Percentiles rank a stretch among this genome's conserved stretches.
These are phyloP conservation scores for Aspergillus brasiliensis DNA, from an alignment of 2,329 filamentous ascomycete genomes.

Conservation along the genomic window DNA sequence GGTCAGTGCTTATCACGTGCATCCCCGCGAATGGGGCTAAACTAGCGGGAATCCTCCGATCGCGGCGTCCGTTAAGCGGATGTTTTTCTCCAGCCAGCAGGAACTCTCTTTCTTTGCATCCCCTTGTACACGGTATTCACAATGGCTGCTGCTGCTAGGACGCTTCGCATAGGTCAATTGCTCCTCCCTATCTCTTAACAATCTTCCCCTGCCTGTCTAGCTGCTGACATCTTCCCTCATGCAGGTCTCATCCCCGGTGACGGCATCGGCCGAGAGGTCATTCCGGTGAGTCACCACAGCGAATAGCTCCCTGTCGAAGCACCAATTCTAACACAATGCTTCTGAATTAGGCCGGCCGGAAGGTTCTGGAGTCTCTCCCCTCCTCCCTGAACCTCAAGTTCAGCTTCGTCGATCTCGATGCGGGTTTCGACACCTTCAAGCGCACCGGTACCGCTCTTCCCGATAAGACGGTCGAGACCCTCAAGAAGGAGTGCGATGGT, in stretches of 20 bases:
- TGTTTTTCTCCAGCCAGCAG: conserved; percentile 12
- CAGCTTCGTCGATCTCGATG: conserved; percentile 88
- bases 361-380: conserved; percentile 88
- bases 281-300: conserved; percentile 61
- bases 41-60: conserved; percentile 30
- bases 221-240: conserved; percentile 20
- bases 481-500: conserved; percentile 90
- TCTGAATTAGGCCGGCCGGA: conserved; percentile 66
- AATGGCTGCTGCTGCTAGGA: conserved; percentile 57
- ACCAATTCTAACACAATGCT: conserved; percentile 18
- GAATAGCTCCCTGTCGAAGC: neutral
- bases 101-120: conserved; percentile 3
- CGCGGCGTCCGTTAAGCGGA: conserved; percentile 24
- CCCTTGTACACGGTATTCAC: conserved; percentile 17
- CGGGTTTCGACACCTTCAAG: conserved; percentile 92
- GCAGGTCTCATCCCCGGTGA: conserved; percentile 94
- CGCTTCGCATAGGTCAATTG: conserved; percentile 67
- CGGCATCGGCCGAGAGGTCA: conserved; percentile 97
- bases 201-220: neutral
- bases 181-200: neutral
- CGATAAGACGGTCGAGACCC: conserved; percentile 83
- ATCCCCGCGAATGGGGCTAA: neutral
- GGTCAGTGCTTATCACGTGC: neutral
- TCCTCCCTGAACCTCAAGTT: conserved; percentile 90
- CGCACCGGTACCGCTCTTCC: conserved; percentile 84